Conservation (phyloP, 139 green algal species). For the Limnomonas spitsbergensis region DNA sequence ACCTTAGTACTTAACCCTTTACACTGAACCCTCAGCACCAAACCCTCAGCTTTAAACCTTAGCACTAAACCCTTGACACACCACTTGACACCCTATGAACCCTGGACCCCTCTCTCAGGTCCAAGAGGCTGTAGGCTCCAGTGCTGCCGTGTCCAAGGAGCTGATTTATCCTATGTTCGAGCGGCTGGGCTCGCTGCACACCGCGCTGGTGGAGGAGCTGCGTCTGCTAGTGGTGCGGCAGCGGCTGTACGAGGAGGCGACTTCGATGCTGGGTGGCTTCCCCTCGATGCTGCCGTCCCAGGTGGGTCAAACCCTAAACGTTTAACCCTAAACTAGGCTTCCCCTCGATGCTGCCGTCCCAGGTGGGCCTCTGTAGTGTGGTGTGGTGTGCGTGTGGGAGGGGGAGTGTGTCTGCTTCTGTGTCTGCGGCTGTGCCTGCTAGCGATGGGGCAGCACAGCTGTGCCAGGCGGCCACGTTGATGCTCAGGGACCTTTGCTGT, state of each 20-base stretch:
- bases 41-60: too few species aligned
- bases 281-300: conserved; percentile 14
- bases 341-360: conserved; percentile 13
- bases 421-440: too few species aligned
- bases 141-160: conserved; percentile 44
- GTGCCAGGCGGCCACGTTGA: too few species aligned
- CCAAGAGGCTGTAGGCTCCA: conserved; percentile 25
- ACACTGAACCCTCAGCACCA: too few species aligned
- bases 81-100: too few species aligned
- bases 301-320: background rate
- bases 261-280: conserved; percentile 19
- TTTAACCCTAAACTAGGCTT: conserved; percentile 8
- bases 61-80: too few species aligned
- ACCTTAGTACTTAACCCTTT: too few species aligned
- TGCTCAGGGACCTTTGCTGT: too few species aligned
- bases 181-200: conserved; percentile 28
- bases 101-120: conserved; percentile 8
- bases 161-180: conserved; percentile 49
- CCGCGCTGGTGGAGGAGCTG: conserved; percentile 39
- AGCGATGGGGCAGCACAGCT: too few species aligned
- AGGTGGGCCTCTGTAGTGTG: too few species aligned
- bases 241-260: conserved; percentile 31
- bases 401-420: too few species aligned
- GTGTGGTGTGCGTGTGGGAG: too few species aligned
- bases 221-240: conserved; percentile 47